A percentile compares a stretch with the other conserved stretches of the same genome.
Evolutionary conservation across 805 yeast genomes (phyloP).

Genomic region (Cyberlindnera saturnus): DNA sequence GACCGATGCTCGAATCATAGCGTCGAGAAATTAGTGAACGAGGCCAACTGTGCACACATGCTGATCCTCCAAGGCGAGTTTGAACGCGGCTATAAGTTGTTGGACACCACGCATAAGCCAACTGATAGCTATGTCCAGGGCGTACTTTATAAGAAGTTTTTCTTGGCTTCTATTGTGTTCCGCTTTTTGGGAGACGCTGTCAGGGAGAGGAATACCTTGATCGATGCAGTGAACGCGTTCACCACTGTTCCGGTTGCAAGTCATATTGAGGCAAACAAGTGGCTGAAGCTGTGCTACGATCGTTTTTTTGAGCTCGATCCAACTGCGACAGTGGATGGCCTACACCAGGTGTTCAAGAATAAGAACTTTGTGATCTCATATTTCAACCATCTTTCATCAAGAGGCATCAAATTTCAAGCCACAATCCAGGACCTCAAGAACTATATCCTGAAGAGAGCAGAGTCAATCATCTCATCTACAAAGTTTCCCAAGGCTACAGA

Average conservation of each 20-base stretch:
- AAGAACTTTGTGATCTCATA: conserved; percentile 15
- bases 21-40: neutral
- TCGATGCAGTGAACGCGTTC: conserved; percentile 11
- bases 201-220: conserved; percentile 3
- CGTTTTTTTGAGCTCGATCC: neutral
- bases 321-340: neutral
- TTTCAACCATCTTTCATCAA: conserved; percentile 2
- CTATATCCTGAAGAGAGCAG: conserved; percentile 11
- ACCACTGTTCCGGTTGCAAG: conserved; percentile 12
- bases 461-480: conserved; percentile 17
- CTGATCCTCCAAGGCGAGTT: neutral
- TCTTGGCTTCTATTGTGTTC: conserved; percentile 6
- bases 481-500: conserved; percentile 42
- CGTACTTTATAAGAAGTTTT: conserved; percentile 9
- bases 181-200: neutral
- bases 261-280: conserved; percentile 15
- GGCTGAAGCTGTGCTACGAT: conserved; percentile 15
- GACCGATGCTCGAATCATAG: no score
- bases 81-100: neutral
- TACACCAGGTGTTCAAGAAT: conserved; percentile 6
- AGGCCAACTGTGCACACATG: neutral
- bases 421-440: conserved; percentile 4
- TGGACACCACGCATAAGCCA: neutral
- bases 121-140: conserved; percentile 3
- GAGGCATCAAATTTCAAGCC: neutral